phyloP scores from a whole-genome alignment of 2,329 filamentous ascomycete species.

The Penicillium corylophilum region DNA sequence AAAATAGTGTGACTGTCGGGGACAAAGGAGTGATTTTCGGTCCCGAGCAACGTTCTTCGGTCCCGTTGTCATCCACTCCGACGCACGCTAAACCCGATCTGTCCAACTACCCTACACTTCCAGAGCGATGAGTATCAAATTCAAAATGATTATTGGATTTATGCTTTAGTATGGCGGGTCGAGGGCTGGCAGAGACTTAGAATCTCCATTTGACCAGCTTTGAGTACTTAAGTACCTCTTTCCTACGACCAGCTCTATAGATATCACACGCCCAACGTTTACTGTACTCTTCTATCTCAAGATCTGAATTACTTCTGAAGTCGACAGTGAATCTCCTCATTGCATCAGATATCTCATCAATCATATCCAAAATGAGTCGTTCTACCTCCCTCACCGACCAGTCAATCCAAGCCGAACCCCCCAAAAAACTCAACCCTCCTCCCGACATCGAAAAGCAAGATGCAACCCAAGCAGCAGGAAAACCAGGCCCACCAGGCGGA shows the following conservation, averaged over 20 bases:
- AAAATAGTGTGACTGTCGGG: background rate
- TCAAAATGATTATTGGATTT: accelerated
- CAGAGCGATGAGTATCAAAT: background rate
- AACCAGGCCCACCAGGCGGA: background rate
- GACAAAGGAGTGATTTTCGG: background rate
- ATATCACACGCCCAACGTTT: background rate
- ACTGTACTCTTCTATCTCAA: background rate
- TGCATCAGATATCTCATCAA: too few species aligned
- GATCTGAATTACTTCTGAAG: background rate
- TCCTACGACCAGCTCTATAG: background rate
- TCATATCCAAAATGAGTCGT: too few species aligned
- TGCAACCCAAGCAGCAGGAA: background rate
- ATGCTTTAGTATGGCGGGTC: background rate
- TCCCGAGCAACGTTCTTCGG: background rate
- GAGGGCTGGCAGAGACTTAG: background rate
- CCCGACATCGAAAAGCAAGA: background rate
- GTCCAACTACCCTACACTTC: background rate
- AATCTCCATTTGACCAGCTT: background rate
- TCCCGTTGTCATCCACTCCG: background rate
- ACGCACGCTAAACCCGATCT: background rate
- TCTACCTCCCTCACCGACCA: background rate
- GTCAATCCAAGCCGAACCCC: background rate
- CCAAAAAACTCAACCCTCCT: background rate
- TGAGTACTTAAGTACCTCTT: background rate
- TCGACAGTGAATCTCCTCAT: background rate